Percentiles rank a stretch among this genome's conserved stretches.
These are phyloP conservation scores for Diospyros kaki DNA, from an alignment of 148 eudicot genomes.

Conservation along the genomic window DNA sequence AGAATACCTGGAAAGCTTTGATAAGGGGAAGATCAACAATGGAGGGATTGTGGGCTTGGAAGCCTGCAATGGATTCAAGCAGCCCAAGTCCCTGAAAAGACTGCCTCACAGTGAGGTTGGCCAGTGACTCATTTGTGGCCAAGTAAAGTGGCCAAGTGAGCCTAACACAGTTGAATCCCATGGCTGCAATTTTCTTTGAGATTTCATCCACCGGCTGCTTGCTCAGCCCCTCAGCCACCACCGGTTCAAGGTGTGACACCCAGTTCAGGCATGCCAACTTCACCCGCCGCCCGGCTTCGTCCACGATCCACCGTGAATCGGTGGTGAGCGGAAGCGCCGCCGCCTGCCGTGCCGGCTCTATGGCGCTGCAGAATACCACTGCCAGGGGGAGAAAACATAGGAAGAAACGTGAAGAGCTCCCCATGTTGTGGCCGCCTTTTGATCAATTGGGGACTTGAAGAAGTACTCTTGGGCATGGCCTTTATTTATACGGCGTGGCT, in stretches of 20 bases:
- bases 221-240: slow-evolving; percentile 78
- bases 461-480: not conserved
- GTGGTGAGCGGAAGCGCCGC: slow-evolving; percentile 63
- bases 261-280: slow-evolving; percentile 88
- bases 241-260: slow-evolving; percentile 65
- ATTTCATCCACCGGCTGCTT: slow-evolving; percentile 60
- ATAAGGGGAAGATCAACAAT: slow-evolving; percentile 65
- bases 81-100: slow-evolving; percentile 51
- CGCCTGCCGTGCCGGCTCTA: not conserved
- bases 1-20: slow-evolving; percentile 62
- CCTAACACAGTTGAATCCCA: slow-evolving; percentile 93
- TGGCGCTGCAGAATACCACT: not conserved
- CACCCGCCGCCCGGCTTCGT: slow-evolving; percentile 54
- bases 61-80: slow-evolving; percentile 39
- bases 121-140: slow-evolving; percentile 55
- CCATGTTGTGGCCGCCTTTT: not conserved
- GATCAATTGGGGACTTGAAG: not conserved
- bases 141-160: slow-evolving; percentile 79
- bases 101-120: slow-evolving; percentile 44
- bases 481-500: too few species aligned
- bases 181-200: slow-evolving; percentile 31
- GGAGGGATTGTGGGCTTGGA: slow-evolving; percentile 62
- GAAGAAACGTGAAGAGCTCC: slow-evolving; percentile 2
- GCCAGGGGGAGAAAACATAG: not conserved
- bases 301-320: slow-evolving; percentile 74